Conservation (phyloP, 768 basidiomycete genomes). For the Rhodocollybia butyracea region DNA sequence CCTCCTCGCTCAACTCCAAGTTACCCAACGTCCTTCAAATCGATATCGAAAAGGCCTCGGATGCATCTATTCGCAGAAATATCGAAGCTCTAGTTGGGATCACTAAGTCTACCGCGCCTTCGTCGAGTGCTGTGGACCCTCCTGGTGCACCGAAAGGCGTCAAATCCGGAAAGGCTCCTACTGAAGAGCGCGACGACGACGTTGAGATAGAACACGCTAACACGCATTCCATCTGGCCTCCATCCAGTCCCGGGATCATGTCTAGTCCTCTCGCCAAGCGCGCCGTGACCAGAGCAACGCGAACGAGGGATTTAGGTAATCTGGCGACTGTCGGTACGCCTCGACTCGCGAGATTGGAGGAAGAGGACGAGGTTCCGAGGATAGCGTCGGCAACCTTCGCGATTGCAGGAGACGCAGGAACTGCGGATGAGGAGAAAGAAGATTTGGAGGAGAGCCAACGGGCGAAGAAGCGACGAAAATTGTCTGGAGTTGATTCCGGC, state of each 20-base stretch:
- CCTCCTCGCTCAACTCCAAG: too few relatives aligned
- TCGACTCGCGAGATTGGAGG: constrained; percentile 25
- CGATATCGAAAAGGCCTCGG: constrained; percentile 28
- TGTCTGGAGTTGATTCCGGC: background rate
- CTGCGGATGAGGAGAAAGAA: constrained; percentile 23
- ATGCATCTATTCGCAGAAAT: constrained; percentile 43
- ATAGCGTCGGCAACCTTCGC: background rate
- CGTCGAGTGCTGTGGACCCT: background rate
- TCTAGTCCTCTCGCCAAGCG: constrained; percentile 24
- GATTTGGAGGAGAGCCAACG: constrained; percentile 18
- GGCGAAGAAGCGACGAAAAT: background rate
- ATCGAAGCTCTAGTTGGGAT: constrained; percentile 66
- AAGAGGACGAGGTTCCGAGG: constrained; percentile 27
- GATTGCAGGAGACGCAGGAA: constrained; percentile 8
- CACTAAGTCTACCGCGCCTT: constrained; percentile 14
- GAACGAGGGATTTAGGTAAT: constrained; percentile 17
- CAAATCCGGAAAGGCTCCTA: background rate
- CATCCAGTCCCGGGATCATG: constrained; percentile 11
- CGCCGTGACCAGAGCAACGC: constrained; percentile 16
- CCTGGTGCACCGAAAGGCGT: background rate
- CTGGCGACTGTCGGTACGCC: constrained; percentile 19
- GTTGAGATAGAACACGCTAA: background rate
- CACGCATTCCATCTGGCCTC: background rate
- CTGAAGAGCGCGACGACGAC: background rate
- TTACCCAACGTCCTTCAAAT: too few relatives aligned